phyloP scores from a whole-genome alignment of 768 basidiomycete genomes.

The Boletus rubroflammeus region DNA sequence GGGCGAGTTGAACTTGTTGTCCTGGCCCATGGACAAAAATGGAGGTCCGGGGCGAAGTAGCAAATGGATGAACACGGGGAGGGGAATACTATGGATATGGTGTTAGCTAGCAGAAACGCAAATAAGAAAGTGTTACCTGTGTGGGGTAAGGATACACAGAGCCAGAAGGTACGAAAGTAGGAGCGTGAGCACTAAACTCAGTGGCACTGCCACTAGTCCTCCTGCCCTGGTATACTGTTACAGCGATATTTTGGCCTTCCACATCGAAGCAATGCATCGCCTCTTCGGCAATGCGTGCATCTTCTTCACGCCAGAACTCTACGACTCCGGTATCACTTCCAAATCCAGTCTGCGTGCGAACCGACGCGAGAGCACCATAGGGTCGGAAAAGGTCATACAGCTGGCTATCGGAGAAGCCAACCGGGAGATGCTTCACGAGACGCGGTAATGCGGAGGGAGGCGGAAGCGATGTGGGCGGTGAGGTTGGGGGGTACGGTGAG shows the following conservation, averaged over 20 bases:
- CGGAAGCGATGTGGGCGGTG: slow-evolving; percentile 69
- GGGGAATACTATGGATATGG: slow-evolving; percentile 55
- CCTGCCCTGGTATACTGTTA: slow-evolving; percentile 71
- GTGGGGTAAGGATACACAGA: slow-evolving; percentile 62
- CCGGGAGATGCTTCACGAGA: slow-evolving; percentile 80
- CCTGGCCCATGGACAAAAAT: slow-evolving; percentile 83
- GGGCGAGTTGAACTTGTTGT: slow-evolving; percentile 85
- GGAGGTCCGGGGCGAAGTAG: slow-evolving; percentile 34
- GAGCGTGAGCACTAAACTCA: slow-evolving; percentile 73
- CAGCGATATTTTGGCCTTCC: slow-evolving; percentile 80
- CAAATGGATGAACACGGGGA: slow-evolving; percentile 54
- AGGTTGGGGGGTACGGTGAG: slow-evolving; percentile 82
- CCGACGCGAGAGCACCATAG: slow-evolving; percentile 80
- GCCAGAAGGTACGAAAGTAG: slow-evolving; percentile 71
- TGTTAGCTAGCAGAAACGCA: background rate
- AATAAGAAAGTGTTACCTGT: slow-evolving; percentile 40
- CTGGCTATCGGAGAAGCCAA: slow-evolving; percentile 60
- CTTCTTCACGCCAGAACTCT: slow-evolving; percentile 87
- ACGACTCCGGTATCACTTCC: slow-evolving; percentile 75
- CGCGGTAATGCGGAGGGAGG: slow-evolving; percentile 75
- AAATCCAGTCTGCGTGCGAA: slow-evolving; percentile 68
- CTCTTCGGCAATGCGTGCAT: slow-evolving; percentile 74
- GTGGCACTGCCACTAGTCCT: slow-evolving; percentile 50
- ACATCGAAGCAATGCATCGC: slow-evolving; percentile 82
- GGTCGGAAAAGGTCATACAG: slow-evolving; percentile 85